phyloP scores from a whole-genome alignment of 2,329 filamentous ascomycete species.

The Penicillium verrucosum region DNA sequence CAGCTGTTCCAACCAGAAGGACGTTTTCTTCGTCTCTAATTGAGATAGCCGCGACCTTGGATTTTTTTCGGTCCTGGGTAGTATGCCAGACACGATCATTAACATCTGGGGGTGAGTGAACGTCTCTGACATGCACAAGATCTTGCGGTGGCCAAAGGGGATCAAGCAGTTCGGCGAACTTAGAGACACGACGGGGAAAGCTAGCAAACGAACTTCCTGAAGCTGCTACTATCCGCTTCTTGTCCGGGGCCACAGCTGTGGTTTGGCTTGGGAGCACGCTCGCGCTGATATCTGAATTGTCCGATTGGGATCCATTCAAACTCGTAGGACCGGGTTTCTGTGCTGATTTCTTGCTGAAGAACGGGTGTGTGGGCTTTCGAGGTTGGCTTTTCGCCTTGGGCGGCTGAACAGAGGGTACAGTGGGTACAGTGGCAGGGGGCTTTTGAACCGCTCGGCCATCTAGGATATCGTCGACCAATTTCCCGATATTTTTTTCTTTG shows the following conservation, averaged over 20 bases:
- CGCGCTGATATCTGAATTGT: background rate
- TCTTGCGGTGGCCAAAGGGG: conserved; percentile 41
- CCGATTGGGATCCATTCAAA: background rate
- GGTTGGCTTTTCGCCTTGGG: conserved; percentile 22
- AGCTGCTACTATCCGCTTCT: conserved; percentile 2
- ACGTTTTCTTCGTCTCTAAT: conserved; percentile 37
- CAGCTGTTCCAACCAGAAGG: conserved; percentile 21
- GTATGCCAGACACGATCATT: background rate
- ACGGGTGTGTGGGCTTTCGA: conserved; percentile 60
- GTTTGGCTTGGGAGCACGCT: background rate
- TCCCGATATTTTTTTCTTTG: conserved; percentile 50
- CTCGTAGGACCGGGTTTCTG: conserved; percentile 14
- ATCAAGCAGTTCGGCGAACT: conserved; percentile 32
- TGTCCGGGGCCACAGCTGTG: background rate
- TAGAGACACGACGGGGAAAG: conserved; percentile 24
- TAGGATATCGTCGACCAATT: conserved; percentile 63
- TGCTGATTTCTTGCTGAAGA: conserved; percentile 60
- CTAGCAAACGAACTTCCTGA: conserved; percentile 8
- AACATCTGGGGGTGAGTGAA: background rate
- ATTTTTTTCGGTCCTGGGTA: conserved; percentile 35
- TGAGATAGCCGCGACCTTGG: conserved; percentile 32
- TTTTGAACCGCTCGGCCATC: conserved; percentile 30
- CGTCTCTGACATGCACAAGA: conserved; percentile 52
- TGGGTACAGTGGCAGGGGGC: conserved; percentile 21
- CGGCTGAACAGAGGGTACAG: conserved; percentile 5